Evolutionary conservation across 768 basidiomycete genomes (phyloP).

Genomic region (Naganishia vishniacii): DNA sequence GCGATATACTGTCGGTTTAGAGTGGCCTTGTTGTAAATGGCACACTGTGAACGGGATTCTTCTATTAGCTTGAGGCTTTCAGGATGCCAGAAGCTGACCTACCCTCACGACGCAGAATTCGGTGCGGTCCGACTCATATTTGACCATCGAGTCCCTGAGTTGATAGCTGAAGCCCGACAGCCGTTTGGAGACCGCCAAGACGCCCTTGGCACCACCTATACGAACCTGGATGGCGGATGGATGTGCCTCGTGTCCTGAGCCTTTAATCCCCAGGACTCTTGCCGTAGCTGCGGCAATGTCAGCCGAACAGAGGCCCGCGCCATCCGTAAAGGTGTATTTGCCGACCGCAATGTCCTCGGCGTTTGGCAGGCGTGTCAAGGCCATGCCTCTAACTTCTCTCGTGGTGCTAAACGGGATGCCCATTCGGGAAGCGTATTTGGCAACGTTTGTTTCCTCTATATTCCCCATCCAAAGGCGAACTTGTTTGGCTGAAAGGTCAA

Average conservation of each 20-base stretch:
- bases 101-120: conserved; percentile 33
- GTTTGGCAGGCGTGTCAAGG: conserved; percentile 15
- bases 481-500: conserved; percentile 18
- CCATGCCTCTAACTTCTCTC: conserved; percentile 11
- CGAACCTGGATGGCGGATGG: conserved; percentile 33
- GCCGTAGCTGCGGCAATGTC: conserved; percentile 29
- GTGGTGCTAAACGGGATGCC: conserved; percentile 20
- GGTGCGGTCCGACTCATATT: conserved; percentile 28
- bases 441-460: conserved; percentile 28
- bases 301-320: conserved; percentile 27
- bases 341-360: conserved; percentile 17
- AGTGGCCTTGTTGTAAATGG: conserved; percentile 23
- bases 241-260: conserved; percentile 21
- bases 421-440: conserved; percentile 29
- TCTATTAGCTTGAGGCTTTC: background rate
- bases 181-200: conserved; percentile 3
- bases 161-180: conserved; percentile 10
- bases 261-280: conserved; percentile 26
- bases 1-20: conserved; percentile 48
- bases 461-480: conserved; percentile 25
- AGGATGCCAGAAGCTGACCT: background rate
- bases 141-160: conserved; percentile 32
- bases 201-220: conserved; percentile 27
- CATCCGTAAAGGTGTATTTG: conserved; percentile 29
- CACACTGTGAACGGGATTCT: background rate